A percentile compares a stretch with the other conserved stretches of the same genome.
Conservation (phyloP, 2,329 filamentous ascomycete species). For the Alternaria angustiovoidea region DNA sequence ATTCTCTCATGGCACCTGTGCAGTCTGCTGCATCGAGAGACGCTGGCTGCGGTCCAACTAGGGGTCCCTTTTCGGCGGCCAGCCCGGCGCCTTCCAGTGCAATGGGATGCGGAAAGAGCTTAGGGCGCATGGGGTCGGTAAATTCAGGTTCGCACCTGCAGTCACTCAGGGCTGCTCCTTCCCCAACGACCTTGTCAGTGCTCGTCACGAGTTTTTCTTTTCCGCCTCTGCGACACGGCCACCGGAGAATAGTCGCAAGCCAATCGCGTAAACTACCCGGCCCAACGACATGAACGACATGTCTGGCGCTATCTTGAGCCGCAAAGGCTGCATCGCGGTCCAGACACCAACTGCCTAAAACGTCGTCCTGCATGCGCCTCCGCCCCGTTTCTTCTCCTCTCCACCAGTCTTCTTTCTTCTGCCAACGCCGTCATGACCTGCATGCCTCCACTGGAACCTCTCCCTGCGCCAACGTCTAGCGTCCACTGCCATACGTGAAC, state of each 20-base stretch:
- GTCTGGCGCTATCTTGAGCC: slow-evolving; percentile 17
- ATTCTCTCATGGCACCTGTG: slow-evolving; percentile 30
- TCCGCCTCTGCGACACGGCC: neutral
- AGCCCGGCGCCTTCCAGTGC: slow-evolving; percentile 30
- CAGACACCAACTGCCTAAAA: slow-evolving; percentile 38
- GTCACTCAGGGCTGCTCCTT: slow-evolving; percentile 29
- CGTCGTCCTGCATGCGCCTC: slow-evolving; percentile 44
- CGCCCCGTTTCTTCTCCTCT: slow-evolving; percentile 32
- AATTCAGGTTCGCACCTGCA: slow-evolving; percentile 33
- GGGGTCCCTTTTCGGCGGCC: slow-evolving; percentile 18
- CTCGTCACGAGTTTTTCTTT: slow-evolving; percentile 8
- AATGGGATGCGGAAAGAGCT: slow-evolving; percentile 22
- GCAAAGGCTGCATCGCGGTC: slow-evolving; percentile 34
- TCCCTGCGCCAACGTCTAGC: slow-evolving; percentile 16
- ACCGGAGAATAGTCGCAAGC: slow-evolving; percentile 8
- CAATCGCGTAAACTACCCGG: slow-evolving; percentile 3
- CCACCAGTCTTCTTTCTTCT: slow-evolving; percentile 32
- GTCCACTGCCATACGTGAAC: slow-evolving; percentile 11
- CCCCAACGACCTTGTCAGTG: neutral
- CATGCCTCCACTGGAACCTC: slow-evolving; percentile 15
- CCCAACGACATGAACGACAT: slow-evolving; percentile 1
- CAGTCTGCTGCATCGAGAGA: slow-evolving; percentile 21
- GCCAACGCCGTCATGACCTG: slow-evolving; percentile 25
- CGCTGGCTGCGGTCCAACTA: slow-evolving; percentile 10
- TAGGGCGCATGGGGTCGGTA: slow-evolving; percentile 38